A percentile compares a stretch with the other conserved stretches of the same genome.
Conservation (phyloP, 768 basidiomycete genomes). For the Tricholoma matsutake region DNA sequence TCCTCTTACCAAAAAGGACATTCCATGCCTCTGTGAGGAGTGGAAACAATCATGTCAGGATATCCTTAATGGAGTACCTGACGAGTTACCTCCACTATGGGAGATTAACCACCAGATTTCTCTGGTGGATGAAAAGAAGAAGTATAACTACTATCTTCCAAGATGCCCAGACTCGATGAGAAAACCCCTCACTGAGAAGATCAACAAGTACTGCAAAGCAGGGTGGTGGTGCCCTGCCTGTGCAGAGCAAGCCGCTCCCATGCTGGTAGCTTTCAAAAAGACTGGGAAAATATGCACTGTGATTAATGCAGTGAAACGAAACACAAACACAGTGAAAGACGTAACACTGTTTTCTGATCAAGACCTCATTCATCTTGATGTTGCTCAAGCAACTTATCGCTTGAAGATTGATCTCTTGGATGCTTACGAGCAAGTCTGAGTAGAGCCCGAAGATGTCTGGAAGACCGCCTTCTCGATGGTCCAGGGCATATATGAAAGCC, state of each 20-base stretch:
- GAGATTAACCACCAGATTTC: not conserved
- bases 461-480: no score
- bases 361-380: no score
- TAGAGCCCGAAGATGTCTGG: no score
- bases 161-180: no score
- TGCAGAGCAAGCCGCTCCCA: no score
- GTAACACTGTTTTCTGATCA: no score
- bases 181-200: not conserved
- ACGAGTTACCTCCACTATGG: not conserved
- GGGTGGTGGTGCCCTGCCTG: not conserved
- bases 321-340: not conserved
- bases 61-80: not conserved
- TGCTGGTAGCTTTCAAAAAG: not conserved
- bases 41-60: not conserved
- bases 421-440: not conserved
- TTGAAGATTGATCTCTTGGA: not conserved
- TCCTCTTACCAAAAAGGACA: not conserved
- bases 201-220: not conserved
- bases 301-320: not conserved
- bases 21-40: not conserved
- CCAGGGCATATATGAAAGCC: no score
- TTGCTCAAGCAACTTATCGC: no score
- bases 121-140: not conserved
- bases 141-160: no score
- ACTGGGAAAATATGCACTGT: not conserved